Percentiles rank a stretch among this genome's conserved stretches.
Conservation (phyloP, 139 green algal genomes). For the Micractinium sp. region DNA sequence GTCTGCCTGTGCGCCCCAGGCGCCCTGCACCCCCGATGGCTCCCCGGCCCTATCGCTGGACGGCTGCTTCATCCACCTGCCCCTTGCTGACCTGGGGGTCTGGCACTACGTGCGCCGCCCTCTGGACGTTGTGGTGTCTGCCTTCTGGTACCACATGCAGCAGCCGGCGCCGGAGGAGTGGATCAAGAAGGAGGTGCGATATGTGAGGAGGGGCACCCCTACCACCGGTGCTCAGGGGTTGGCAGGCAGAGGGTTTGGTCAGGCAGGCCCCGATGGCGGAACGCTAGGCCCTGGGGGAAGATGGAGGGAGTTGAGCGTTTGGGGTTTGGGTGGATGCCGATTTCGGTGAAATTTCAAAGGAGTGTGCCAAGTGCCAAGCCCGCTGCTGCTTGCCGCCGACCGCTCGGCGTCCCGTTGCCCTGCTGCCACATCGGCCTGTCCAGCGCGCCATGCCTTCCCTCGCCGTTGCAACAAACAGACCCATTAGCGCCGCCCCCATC, state of each 20-base stretch:
- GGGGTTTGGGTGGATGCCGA: no score
- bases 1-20: neutral
- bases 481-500: no score
- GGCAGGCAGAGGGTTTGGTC: neutral
- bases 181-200: slow-evolving; percentile 15
- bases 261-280: no score
- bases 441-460: no score
- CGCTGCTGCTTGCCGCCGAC: no score
- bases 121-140: slow-evolving; percentile 14
- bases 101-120: slow-evolving; percentile 33
- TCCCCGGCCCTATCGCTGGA: neutral
- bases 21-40: slow-evolving; percentile 1
- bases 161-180: slow-evolving; percentile 15
- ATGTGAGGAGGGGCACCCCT: no score
- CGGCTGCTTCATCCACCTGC: slow-evolving; percentile 27
- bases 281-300: no score
- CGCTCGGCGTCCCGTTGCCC: no score
- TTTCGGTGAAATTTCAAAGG: no score
- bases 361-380: no score
- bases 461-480: neutral
- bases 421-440: no score
- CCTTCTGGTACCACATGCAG: slow-evolving; percentile 31
- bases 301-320: no score
- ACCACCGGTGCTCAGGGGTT: neutral
- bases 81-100: neutral